Evolutionary conservation across 164 flowering plant species (phyloP).

Genomic region (grape (Vitis vinifera)): ASM3070453v1 NC_081812.1:21068501-21069000

Average conservation of each 20-base stretch:
- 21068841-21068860: slow-evolving; percentile 9
- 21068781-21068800: slow-evolving; percentile 17
- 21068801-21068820: slow-evolving; percentile 21
- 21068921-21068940: slow-evolving; percentile 23
- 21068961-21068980: slow-evolving; percentile 16
- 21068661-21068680: slow-evolving; percentile 24
- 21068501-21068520: too few relatives aligned
- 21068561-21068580: slow-evolving; percentile 25
- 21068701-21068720: slow-evolving; percentile 14
- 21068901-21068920: too few relatives aligned
- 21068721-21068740: slow-evolving; percentile 10
- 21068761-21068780: slow-evolving; percentile 17
- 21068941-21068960: slow-evolving; percentile 31
- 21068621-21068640: slow-evolving; percentile 25
- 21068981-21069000: slow-evolving; percentile 14
- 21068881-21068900: slow-evolving; percentile 18
- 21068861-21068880: not conserved
- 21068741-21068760: slow-evolving; percentile 29
- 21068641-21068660: slow-evolving; percentile 12
- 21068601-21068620: slow-evolving; percentile 32
- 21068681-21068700: slow-evolving; percentile 15
- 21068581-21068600: slow-evolving; percentile 18
- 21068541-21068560: slow-evolving; percentile 6
- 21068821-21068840: slow-evolving; percentile 22
- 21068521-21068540: too few relatives aligned